Percentiles rank a stretch among this genome's conserved stretches.
These are phyloP conservation scores for Aureobasidium sp. DNA, from an alignment of 2,329 filamentous ascomycete species.

Conservation along the genomic window DNA sequence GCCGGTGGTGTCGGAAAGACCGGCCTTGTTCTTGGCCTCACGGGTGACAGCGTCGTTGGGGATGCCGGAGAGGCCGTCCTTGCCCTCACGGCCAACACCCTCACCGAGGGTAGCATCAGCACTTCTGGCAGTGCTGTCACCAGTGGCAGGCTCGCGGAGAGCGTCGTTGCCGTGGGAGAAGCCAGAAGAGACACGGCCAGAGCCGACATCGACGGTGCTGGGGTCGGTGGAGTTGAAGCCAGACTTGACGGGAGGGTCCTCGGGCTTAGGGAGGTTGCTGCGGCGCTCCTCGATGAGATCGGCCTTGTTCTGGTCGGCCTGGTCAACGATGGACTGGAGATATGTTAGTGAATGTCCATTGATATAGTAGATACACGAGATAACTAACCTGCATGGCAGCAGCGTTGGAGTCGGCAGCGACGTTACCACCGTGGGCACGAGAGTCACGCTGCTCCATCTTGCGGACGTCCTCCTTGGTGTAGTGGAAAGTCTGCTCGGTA, in stretches of 20 bases:
- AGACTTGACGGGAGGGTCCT: conserved; percentile 64
- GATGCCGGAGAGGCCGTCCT: conserved; percentile 46
- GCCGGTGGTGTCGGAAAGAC: conserved; percentile 32
- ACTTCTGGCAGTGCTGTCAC: conserved; percentile 45
- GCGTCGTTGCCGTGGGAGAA: conserved; percentile 39
- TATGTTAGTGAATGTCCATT: neutral
- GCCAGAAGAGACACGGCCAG: conserved; percentile 39
- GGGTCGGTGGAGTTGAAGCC: conserved; percentile 70
- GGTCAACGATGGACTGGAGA: conserved; percentile 18
- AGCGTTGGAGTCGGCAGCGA: conserved; percentile 35
- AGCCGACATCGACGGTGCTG: conserved; percentile 60
- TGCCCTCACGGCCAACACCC: conserved; percentile 52
- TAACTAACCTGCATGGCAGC: conserved; percentile 38
- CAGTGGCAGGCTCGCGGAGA: conserved; percentile 40
- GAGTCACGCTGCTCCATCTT: conserved; percentile 37
- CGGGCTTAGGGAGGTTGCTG: conserved; percentile 69
- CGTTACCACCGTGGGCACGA: conserved; percentile 31
- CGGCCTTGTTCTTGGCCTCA: conserved; percentile 34
- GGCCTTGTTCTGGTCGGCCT: conserved; percentile 40
- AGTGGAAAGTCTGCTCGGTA: conserved; percentile 36
- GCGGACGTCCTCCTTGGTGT: conserved; percentile 40
- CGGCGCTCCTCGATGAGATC: conserved; percentile 59
- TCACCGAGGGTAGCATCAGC: conserved; percentile 43
- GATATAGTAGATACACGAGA: too few species aligned
- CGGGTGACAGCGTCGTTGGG: conserved; percentile 52